Conservation (phyloP, 163 green algal species). For the Trebouxia gelatinosa region DNA sequence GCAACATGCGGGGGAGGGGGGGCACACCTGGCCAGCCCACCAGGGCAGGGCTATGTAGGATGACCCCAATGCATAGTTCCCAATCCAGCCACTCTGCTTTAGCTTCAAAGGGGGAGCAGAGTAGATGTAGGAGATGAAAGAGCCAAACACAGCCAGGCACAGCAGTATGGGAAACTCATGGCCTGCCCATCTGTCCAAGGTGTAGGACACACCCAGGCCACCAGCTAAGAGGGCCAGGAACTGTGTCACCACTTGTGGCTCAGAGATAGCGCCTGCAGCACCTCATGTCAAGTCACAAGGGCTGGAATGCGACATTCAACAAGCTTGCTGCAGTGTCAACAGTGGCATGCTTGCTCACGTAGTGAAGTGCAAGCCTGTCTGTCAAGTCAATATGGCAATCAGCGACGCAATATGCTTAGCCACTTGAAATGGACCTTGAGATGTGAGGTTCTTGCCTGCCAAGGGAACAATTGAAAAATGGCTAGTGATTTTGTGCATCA, state of each 20-base stretch:
- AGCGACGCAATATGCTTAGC: too few relatives aligned
- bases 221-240: slow-evolving; percentile 81
- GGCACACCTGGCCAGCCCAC: slow-evolving; percentile 84
- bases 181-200: slow-evolving; percentile 74
- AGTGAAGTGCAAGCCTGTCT: too few relatives aligned
- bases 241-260: slow-evolving; percentile 83
- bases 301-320: background rate
- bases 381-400: too few relatives aligned
- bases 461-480: too few relatives aligned
- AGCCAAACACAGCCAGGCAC: slow-evolving; percentile 86
- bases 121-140: slow-evolving; percentile 98
- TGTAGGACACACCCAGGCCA: slow-evolving; percentile 79
- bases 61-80: slow-evolving; percentile 94
- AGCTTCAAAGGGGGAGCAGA: slow-evolving; percentile 96
- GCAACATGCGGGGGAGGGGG: background rate
- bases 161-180: slow-evolving; percentile 85
- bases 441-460: too few relatives aligned
- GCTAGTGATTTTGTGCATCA: too few relatives aligned
- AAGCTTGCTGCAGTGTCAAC: background rate
- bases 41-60: slow-evolving; percentile 97
- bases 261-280: slow-evolving; percentile 76
- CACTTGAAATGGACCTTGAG: too few relatives aligned
- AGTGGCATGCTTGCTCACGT: background rate
- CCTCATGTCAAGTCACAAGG: background rate
- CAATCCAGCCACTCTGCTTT: slow-evolving; percentile 94